Conservation (phyloP, 2,329 filamentous ascomycete genomes). For the Pezicula rhizophila region DNA sequence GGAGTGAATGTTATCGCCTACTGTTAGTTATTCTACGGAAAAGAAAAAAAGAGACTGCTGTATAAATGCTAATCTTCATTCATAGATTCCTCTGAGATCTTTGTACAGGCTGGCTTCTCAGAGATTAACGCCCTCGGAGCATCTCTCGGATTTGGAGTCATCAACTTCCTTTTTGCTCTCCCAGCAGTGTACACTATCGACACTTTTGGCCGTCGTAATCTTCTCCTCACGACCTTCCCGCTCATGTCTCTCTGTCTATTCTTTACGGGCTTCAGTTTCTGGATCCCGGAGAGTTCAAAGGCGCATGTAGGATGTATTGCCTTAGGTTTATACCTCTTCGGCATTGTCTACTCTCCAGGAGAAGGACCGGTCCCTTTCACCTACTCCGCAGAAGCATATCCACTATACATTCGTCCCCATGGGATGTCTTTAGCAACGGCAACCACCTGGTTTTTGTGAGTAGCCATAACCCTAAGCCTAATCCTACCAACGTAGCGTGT, state of each 20-base stretch:
- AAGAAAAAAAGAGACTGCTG: too few relatives aligned
- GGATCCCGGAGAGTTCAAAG: constrained; percentile 33
- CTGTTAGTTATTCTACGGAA: constrained; percentile 22
- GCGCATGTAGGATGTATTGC: constrained; percentile 33
- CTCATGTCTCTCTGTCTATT: constrained; percentile 51
- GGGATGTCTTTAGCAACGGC: constrained; percentile 57
- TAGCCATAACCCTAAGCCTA: too few relatives aligned
- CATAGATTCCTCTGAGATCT: constrained; percentile 50
- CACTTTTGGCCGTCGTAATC: constrained; percentile 58
- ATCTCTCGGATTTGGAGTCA: constrained; percentile 57
- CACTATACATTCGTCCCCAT: constrained; percentile 54
- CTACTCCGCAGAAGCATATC: constrained; percentile 57
- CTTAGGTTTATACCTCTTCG: constrained; percentile 57
- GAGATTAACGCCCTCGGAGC: constrained; percentile 48
- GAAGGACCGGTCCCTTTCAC: constrained; percentile 56
- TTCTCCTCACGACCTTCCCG: constrained; percentile 59
- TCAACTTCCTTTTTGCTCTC: constrained; percentile 60
- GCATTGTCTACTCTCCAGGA: constrained; percentile 56
- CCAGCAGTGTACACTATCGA: constrained; percentile 63
- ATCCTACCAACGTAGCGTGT: too few relatives aligned
- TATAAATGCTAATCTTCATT: too few relatives aligned
- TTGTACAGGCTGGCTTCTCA: constrained; percentile 46
- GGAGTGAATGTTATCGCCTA: constrained; percentile 52
- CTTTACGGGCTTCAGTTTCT: constrained; percentile 47
- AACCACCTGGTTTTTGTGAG: constrained; percentile 47